Conservation (phyloP, 257 asterid genomes). For the Nicotiana tabacum region DNA sequence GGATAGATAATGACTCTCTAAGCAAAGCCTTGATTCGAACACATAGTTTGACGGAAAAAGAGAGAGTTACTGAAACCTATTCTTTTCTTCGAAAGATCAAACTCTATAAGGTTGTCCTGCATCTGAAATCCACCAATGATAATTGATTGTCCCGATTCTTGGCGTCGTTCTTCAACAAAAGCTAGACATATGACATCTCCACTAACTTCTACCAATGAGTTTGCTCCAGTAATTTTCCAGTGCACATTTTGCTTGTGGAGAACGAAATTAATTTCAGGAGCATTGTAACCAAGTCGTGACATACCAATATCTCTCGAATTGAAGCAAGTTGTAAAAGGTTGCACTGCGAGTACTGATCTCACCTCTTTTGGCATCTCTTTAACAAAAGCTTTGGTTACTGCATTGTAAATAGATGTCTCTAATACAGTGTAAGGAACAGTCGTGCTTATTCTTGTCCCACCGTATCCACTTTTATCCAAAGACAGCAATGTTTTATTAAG, state of each 20-base stretch:
- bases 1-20: background rate
- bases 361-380: background rate
- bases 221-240: conserved; percentile 28
- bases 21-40: conserved; percentile 19
- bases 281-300: background rate
- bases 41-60: conserved; percentile 22
- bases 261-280: background rate
- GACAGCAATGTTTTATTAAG: background rate
- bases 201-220: conserved; percentile 34
- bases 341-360: background rate
- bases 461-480: background rate
- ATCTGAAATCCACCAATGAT: conserved; percentile 46
- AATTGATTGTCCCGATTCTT: conserved; percentile 15
- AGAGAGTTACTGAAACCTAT: conserved; percentile 22
- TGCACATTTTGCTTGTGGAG: background rate
- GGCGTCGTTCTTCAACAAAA: conserved; percentile 42
- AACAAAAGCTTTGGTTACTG: background rate
- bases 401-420: background rate
- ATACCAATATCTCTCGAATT: background rate
- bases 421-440: background rate
- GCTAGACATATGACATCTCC: conserved; percentile 33
- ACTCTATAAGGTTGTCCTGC: background rate
- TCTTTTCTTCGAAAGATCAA: background rate
- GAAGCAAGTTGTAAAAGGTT: background rate
- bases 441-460: background rate